These are phyloP conservation scores for Chaetomium cochliodes DNA, from an alignment of 495 filamentous ascomycete genomes.

Conservation along the genomic window DNA sequence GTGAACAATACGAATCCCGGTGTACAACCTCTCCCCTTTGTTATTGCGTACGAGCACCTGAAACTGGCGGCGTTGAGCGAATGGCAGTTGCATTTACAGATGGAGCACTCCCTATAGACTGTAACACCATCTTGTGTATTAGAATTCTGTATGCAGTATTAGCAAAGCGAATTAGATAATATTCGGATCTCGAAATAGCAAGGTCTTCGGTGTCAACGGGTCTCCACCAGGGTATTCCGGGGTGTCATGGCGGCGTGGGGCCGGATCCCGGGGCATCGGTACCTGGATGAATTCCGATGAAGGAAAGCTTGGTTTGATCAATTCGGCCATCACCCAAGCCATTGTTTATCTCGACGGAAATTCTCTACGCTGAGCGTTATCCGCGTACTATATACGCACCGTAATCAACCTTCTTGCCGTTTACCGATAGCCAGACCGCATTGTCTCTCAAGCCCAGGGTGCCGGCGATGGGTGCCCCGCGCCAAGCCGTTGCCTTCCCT, in stretches of 20 bases:
- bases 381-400: too few relatives aligned
- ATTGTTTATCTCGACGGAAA: too few relatives aligned
- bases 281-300: too few relatives aligned
- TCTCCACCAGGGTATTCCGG: neutral
- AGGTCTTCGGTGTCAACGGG: too few relatives aligned
- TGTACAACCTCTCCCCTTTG: neutral
- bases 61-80: constrained; percentile 18
- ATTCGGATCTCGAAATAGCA: neutral
- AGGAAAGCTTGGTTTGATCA: too few relatives aligned
- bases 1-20: neutral
- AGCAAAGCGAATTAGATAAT: neutral
- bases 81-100: constrained; percentile 16
- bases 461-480: neutral
- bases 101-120: constrained; percentile 27
- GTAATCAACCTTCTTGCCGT: too few relatives aligned
- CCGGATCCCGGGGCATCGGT: too few relatives aligned
- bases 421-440: too few relatives aligned
- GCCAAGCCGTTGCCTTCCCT: neutral
- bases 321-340: too few relatives aligned
- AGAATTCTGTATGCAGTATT: constrained; percentile 9
- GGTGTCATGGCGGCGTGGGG: neutral
- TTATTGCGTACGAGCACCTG: neutral
- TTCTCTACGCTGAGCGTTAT: too few relatives aligned
- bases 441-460: neutral
- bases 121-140: constrained; percentile 24